A percentile compares a stretch with the other conserved stretches of the same genome.
These are phyloP conservation scores for Termitomyces sp. DNA, from an alignment of 768 basidiomycete genomes.

Conservation along the genomic window DNA sequence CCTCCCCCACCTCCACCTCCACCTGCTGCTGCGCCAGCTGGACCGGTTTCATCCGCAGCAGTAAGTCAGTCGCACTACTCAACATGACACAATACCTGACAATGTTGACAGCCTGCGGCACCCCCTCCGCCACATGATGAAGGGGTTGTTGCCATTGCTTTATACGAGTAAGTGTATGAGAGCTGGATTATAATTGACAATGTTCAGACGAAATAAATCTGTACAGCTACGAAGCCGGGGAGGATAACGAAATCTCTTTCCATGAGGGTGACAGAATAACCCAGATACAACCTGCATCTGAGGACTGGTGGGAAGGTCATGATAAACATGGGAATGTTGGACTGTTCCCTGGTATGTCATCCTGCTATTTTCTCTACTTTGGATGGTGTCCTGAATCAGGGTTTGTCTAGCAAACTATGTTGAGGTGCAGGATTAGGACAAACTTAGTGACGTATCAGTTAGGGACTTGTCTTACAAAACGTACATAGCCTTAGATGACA, in stretches of 20 bases:
- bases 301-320: constrained; percentile 88
- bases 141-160: constrained; percentile 56
- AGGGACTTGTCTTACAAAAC: neutral
- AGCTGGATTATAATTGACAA: neutral
- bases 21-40: constrained; percentile 34
- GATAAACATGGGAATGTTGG: constrained; percentile 51
- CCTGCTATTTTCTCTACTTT: neutral
- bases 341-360: constrained; percentile 66
- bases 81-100: neutral
- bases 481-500: neutral
- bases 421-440: constrained; percentile 22
- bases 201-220: neutral
- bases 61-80: neutral
- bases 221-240: constrained; percentile 77
- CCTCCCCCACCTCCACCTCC: constrained; percentile 47
- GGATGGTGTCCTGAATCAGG: neutral
- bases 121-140: constrained; percentile 46
- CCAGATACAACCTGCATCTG: constrained; percentile 73
- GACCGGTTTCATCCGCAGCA: constrained; percentile 28
- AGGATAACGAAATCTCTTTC: constrained; percentile 90
- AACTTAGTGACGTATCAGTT: neutral
- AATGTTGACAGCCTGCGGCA: constrained; percentile 29
- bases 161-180: constrained; percentile 58
- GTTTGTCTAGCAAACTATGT: constrained; percentile 25
- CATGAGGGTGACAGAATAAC: constrained; percentile 75